Conservation (phyloP, 1,284 basidiomycete species). For the Tilletia setariae region DNA sequence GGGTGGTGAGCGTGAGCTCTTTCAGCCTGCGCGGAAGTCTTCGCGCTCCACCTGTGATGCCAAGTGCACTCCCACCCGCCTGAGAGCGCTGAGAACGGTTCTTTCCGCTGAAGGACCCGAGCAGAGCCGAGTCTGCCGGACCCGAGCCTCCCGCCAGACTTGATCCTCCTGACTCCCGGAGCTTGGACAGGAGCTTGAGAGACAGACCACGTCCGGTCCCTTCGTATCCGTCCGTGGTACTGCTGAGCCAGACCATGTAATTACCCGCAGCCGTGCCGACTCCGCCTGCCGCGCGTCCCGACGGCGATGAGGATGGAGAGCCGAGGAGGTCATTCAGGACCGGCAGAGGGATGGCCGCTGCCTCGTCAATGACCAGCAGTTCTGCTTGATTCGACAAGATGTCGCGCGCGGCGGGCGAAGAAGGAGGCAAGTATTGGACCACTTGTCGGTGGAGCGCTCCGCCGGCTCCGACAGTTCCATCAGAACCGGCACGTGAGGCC, state of each 20-base stretch:
- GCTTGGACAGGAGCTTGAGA: slow-evolving; percentile 94
- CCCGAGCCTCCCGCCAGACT: slow-evolving; percentile 23
- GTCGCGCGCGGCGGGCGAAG: slow-evolving; percentile 89
- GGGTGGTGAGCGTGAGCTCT: slow-evolving; percentile 91
- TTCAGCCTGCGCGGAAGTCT: slow-evolving; percentile 64
- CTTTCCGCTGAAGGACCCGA: background rate
- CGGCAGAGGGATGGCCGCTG: slow-evolving; percentile 93
- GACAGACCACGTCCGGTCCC: slow-evolving; percentile 95
- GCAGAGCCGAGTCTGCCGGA: slow-evolving; percentile 1
- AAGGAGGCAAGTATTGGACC: slow-evolving; percentile 65
- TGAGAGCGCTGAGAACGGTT: slow-evolving; percentile 8
- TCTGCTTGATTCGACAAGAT: slow-evolving; percentile 91
- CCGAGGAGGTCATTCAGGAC: slow-evolving; percentile 92
- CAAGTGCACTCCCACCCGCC: background rate
- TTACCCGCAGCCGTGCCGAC: background rate
- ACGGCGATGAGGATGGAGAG: slow-evolving; percentile 56
- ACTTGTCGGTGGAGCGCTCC: slow-evolving; percentile 35
- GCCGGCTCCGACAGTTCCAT: slow-evolving; percentile 84
- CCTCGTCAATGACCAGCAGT: slow-evolving; percentile 96
- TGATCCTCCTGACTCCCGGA: slow-evolving; percentile 67
- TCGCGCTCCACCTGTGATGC: background rate
- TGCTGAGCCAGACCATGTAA: slow-evolving; percentile 96
- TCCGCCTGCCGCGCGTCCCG: background rate
- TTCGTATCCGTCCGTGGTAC: slow-evolving; percentile 98
- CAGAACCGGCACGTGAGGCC: slow-evolving; percentile 79